These are phyloP conservation scores for Chenopodium album DNA, from an alignment of 148 eudicot genomes.

Conservation along the genomic window DNA sequence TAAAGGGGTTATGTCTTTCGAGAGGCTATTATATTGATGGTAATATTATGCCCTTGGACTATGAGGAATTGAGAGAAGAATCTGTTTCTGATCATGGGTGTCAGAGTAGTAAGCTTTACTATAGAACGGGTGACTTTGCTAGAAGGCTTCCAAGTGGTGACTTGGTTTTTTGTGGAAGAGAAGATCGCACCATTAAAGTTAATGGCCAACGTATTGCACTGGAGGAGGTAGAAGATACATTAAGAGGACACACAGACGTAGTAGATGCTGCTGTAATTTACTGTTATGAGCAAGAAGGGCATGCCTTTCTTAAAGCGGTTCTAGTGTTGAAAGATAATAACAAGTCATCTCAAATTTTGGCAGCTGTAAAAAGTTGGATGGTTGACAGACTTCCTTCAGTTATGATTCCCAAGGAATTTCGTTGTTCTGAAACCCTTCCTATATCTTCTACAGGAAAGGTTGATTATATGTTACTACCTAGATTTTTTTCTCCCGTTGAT, in stretches of 20 bases:
- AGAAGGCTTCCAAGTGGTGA: slow-evolving; percentile 65
- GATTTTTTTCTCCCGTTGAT: slow-evolving; percentile 24
- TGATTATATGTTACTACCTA: slow-evolving; percentile 50
- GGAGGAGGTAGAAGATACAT: slow-evolving; percentile 72
- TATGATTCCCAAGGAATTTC: slow-evolving; percentile 64
- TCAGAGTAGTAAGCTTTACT: slow-evolving; percentile 34
- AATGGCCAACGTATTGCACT: slow-evolving; percentile 85
- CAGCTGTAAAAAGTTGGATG: slow-evolving; percentile 60
- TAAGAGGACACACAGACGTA: slow-evolving; percentile 58
- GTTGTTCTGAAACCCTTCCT: slow-evolving; percentile 54
- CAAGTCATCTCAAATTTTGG: slow-evolving; percentile 31
- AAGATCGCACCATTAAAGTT: slow-evolving; percentile 74
- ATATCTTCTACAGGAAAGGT: slow-evolving; percentile 76
- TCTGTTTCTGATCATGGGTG: slow-evolving; percentile 26
- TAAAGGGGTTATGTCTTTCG: slow-evolving; percentile 68
- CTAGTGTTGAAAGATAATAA: slow-evolving; percentile 40
- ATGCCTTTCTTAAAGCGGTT: slow-evolving; percentile 61
- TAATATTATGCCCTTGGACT: slow-evolving; percentile 35
- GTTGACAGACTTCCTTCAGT: slow-evolving; percentile 54
- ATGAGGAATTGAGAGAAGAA: slow-evolving; percentile 37
- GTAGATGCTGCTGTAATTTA: slow-evolving; percentile 72
- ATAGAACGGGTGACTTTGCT: slow-evolving; percentile 83
- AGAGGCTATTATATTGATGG: slow-evolving; percentile 54
- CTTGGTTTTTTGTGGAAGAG: slow-evolving; percentile 75
- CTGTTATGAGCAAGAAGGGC: slow-evolving; percentile 39